Conservation (phyloP, 1,284 basidiomycete genomes). For the Irpex sp. region DNA sequence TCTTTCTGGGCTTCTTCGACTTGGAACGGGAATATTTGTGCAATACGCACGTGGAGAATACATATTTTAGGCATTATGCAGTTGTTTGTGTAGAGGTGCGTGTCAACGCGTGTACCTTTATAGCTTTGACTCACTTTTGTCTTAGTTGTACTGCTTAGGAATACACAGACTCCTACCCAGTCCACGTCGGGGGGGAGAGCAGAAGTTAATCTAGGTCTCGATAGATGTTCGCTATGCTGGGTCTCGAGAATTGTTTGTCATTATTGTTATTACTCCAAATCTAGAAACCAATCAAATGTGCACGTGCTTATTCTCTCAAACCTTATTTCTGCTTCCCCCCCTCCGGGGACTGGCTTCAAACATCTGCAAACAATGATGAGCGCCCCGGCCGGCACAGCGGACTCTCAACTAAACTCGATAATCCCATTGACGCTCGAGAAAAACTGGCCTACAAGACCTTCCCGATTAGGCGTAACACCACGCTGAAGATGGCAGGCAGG, state of each 20-base stretch:
- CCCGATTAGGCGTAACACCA: background rate
- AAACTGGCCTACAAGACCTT: background rate
- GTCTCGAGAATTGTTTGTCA: background rate
- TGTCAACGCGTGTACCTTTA: no score
- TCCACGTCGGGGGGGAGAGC: background rate
- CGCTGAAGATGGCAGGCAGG: no score
- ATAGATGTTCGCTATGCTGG: background rate
- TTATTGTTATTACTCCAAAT: background rate
- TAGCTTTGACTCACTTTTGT: no score
- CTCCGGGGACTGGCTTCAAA: background rate
- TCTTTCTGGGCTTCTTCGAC: background rate
- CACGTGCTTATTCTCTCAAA: background rate
- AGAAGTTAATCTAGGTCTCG: background rate
- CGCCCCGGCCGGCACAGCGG: background rate
- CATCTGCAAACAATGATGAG: background rate
- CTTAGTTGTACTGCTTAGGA: no score
- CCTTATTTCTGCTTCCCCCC: background rate
- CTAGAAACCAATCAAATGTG: background rate
- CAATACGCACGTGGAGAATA: background rate
- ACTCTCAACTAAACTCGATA: background rate
- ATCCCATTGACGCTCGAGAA: background rate
- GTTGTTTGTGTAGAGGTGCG: background rate
- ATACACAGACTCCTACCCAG: background rate
- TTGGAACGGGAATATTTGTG: background rate
- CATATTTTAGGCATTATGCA: background rate